phyloP scores from a whole-genome alignment of 306 rosid species.

The Morella rubra region DNA sequence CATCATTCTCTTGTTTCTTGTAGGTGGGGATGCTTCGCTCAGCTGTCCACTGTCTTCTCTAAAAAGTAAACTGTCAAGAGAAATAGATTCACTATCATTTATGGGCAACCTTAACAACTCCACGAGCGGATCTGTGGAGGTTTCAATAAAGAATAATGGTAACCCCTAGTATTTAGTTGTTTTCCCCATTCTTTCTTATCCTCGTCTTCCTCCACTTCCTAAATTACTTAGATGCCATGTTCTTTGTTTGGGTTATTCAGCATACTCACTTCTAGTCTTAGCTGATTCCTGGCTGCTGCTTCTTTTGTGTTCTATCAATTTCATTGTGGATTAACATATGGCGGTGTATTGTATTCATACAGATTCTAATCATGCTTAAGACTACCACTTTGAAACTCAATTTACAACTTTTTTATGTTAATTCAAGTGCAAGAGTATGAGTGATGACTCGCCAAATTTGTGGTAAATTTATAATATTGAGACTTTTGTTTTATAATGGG shows the following conservation, averaged over 20 bases:
- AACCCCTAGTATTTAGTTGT: neutral
- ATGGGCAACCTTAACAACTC: slow-evolving; percentile 28
- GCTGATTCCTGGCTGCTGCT: neutral
- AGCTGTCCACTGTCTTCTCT: slow-evolving; percentile 31
- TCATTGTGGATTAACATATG: neutral
- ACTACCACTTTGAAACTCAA: neutral
- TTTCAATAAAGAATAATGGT: slow-evolving; percentile 22
- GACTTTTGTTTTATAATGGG: neutral
- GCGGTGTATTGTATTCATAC: neutral
- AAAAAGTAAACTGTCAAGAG: slow-evolving; percentile 26
- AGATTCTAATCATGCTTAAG: neutral
- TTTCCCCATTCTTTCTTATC: neutral
- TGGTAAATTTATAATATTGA: neutral
- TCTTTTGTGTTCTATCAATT: neutral
- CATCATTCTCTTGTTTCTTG: slow-evolving; percentile 27
- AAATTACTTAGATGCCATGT: neutral
- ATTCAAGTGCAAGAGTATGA: neutral
- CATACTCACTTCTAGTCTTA: neutral
- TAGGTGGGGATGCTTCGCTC: slow-evolving; percentile 78
- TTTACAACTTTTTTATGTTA: neutral
- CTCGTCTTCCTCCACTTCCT: neutral
- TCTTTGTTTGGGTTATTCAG: neutral
- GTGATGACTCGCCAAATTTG: neutral
- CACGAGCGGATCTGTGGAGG: slow-evolving; percentile 6
- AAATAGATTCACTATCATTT: slow-evolving; percentile 30